Conservation (phyloP, 371 early-diverging fungal species). For the Mortierella sp. region DNA sequence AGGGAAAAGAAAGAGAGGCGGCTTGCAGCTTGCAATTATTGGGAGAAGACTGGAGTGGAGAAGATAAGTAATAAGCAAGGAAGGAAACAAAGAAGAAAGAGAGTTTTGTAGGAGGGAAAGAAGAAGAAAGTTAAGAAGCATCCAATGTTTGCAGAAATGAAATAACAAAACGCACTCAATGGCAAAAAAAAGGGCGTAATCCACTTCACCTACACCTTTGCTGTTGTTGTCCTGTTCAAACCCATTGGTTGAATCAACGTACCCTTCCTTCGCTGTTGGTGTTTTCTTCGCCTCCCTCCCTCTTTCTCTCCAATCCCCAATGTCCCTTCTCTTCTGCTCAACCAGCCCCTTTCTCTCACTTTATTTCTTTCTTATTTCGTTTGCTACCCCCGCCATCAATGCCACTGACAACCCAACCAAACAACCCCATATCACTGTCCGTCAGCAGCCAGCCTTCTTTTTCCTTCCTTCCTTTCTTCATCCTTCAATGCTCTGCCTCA, state of each 20-base stretch:
- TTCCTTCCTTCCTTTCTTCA: neutral
- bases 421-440: neutral
- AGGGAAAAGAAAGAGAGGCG: neutral
- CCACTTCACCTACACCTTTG: neutral
- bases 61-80: neutral
- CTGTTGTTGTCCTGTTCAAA: no score
- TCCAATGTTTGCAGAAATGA: neutral
- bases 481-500: neutral
- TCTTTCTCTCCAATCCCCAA: neutral
- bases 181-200: neutral
- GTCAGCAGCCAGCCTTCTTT: constrained; percentile 5
- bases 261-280: neutral
- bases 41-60: neutral
- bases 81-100: neutral
- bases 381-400: neutral
- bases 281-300: neutral
- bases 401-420: neutral
- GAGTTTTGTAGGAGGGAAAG: neutral
- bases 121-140: neutral
- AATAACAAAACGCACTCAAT: neutral
- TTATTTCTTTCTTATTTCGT: neutral
- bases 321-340: neutral
- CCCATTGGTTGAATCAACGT: no score
- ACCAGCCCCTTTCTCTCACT: neutral
- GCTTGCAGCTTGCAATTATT: neutral